Evolutionary conservation across 495 filamentous ascomycete genomes (phyloP), one percentile per base, ranked within the genome.

Genomic region (Zalerion maritima): DNA sequence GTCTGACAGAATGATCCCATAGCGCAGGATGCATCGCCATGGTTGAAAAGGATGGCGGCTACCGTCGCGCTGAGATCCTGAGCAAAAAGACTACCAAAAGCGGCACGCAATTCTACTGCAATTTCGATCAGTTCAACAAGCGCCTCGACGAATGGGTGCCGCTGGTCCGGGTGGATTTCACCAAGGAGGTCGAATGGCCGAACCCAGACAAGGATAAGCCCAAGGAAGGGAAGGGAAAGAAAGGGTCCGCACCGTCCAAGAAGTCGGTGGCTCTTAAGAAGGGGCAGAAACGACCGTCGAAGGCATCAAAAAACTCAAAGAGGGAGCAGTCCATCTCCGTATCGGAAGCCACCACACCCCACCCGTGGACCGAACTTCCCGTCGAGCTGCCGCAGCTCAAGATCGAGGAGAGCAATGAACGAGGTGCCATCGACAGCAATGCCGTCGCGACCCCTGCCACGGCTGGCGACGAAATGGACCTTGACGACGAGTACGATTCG

Each of bases 111-210:
- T 93, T 84, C 47, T 94, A 94, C 48, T 87, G 93, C 42, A 92
- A 97, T 52, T 97, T 96, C 54, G 83, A 94, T 35, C 91, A 94
- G 40, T 97, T 94, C 71, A 97, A 97, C 60, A 97, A 97, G 48
- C 89, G 89, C 60, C 69, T 97, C 11, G 89, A 97, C 54, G 87
- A 97, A 67, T 96, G 91, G 91, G 70, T 96, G 23, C 62, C 75
- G 1, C 69, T 77, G 19, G 60, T 69, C 22, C 70, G 87, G 7
- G 78, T 97, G 38, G 82, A 96, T 47, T 75, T 96, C 26, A 51
- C 52, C 7, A 58, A 62, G 28, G 65, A 69, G 13, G 65, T 71
- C 25, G 65, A 69, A 29, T 69, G 65, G 65, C 67, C 65, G 5
- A 68, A 53, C 37, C 55, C 59, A 17, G 63, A 70, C n/a, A 69